phyloP scores from a whole-genome alignment of 192 early-diverging fungal species.

The Phycomyces nitens region DNA sequence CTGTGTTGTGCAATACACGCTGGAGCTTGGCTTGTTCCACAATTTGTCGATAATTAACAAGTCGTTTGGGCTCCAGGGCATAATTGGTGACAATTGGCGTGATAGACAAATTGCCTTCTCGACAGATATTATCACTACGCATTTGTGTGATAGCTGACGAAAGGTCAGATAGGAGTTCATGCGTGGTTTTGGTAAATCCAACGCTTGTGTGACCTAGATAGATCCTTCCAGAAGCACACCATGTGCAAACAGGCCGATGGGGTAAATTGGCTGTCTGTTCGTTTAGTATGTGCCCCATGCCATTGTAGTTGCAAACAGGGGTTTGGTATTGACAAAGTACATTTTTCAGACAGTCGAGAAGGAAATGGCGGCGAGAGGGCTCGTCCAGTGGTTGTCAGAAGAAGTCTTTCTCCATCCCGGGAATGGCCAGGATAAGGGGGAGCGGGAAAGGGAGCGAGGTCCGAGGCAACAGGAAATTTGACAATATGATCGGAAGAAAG shows the following conservation, averaged over 20 bases:
- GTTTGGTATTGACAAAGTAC: background rate
- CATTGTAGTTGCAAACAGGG: background rate
- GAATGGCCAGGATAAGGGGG: background rate
- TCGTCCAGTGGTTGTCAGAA: background rate
- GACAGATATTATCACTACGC: background rate
- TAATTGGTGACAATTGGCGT: background rate
- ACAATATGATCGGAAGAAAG: too few species aligned
- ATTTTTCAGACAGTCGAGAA: background rate
- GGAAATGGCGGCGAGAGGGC: background rate
- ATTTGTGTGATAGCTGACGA: background rate
- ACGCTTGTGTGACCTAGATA: too few species aligned
- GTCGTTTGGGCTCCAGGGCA: too few species aligned
- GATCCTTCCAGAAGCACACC: background rate
- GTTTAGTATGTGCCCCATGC: background rate
- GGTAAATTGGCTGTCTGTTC: background rate
- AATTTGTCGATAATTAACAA: background rate
- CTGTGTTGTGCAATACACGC: background rate
- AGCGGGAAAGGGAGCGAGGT: background rate
- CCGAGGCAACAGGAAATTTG: background rate
- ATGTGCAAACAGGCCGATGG: background rate
- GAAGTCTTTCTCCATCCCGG: background rate
- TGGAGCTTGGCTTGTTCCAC: background rate
- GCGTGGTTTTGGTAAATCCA: background rate
- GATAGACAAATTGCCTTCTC: background rate
- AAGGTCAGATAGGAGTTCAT: background rate